These are phyloP conservation scores for Blastobotrys arbuscula DNA, from an alignment of 1,139 yeast species.

Conservation along the genomic window DNA sequence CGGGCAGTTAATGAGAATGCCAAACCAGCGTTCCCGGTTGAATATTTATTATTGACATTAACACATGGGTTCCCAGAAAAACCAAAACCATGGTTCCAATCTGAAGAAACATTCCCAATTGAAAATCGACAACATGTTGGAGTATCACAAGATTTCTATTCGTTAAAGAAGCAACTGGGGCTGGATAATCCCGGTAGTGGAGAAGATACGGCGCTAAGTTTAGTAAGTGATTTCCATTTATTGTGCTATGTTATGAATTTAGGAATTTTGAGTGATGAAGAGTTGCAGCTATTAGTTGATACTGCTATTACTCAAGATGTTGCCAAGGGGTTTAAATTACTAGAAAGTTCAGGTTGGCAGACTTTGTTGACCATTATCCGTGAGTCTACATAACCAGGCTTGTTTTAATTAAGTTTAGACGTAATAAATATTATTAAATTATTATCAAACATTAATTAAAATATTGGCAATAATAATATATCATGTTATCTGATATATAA, in stretches of 20 bases:
- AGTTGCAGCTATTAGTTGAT: constrained; percentile 44
- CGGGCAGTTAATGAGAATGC: constrained; percentile 84
- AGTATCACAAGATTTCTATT: constrained; percentile 59
- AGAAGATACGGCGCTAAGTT: constrained; percentile 35
- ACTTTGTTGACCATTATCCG: constrained; percentile 54
- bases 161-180: constrained; percentile 45
- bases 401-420: too few species aligned
- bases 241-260: constrained; percentile 50
- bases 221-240: constrained; percentile 67
- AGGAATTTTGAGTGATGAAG: constrained; percentile 49
- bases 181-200: constrained; percentile 28
- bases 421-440: too few species aligned
- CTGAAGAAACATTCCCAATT: constrained; percentile 54
- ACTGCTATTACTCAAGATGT: constrained; percentile 33
- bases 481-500: too few species aligned
- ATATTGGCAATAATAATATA: too few species aligned
- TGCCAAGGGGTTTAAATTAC: constrained; percentile 47
- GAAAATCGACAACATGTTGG: constrained; percentile 78
- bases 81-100: constrained; percentile 43
- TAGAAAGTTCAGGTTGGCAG: constrained; percentile 71
- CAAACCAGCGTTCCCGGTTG: constrained; percentile 94
- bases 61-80: constrained; percentile 87
- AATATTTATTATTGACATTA: constrained; percentile 77
- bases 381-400: constrained; percentile 19
- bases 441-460: too few species aligned